Percentiles rank a stretch among this genome's conserved stretches.
These are phyloP conservation scores for Huntiella moniliformis DNA, from an alignment of 2,329 filamentous ascomycete species.

Conservation along the genomic window DNA sequence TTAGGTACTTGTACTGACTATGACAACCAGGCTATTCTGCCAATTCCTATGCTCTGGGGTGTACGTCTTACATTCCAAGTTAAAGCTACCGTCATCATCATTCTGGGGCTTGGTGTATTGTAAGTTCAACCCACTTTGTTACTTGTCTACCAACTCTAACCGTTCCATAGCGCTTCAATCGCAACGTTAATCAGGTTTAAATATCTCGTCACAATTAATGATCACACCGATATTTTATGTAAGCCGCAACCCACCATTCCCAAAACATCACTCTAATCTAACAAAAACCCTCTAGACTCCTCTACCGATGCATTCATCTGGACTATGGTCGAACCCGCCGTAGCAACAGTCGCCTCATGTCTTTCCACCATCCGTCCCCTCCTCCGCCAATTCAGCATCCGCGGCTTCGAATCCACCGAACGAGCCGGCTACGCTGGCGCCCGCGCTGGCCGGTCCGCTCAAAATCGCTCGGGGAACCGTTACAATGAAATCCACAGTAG, in stretches of 20 bases:
- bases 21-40: constrained; percentile 25
- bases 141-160: neutral
- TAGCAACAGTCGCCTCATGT: constrained; percentile 35
- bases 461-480: constrained; percentile 14
- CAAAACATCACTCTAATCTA: neutral
- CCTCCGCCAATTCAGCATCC: constrained; percentile 28
- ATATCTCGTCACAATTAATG: constrained; percentile 27
- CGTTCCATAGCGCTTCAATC: constrained; percentile 26
- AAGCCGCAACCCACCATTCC: constrained; percentile 13
- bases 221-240: constrained; percentile 30
- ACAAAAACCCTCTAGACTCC: constrained; percentile 17
- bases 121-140: constrained; percentile 14
- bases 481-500: constrained; percentile 4
- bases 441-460: constrained; percentile 16
- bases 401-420: constrained; percentile 23
- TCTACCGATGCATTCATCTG: constrained; percentile 35
- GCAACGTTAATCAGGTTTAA: constrained; percentile 34
- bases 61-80: constrained; percentile 34
- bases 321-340: constrained; percentile 37
- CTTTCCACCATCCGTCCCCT: constrained; percentile 36
- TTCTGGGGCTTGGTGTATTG: constrained; percentile 33
- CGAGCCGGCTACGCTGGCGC: constrained; percentile 2
- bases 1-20: neutral
- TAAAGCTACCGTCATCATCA: constrained; percentile 31
- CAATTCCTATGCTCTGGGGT: constrained; percentile 35